Conservation (phyloP, 2,329 filamentous ascomycete genomes). For the Fusarium udum region DNA sequence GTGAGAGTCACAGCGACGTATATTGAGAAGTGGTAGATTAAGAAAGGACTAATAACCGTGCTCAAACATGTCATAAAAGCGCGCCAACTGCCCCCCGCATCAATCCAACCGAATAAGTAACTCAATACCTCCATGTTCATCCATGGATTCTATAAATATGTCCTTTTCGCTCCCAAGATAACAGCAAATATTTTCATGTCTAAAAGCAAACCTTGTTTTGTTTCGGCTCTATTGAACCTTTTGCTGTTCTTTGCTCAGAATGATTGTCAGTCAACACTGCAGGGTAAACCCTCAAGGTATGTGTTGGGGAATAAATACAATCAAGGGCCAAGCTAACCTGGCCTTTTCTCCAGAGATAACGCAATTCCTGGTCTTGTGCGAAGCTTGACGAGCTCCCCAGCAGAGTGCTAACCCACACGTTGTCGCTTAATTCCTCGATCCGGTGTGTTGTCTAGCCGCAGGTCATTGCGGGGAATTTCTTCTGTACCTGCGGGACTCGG, state of each 20-base stretch:
- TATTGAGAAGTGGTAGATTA: constrained; percentile 1
- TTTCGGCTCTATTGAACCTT: not conserved
- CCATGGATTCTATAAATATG: constrained; percentile 13
- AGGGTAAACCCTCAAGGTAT: not conserved
- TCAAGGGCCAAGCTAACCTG: not conserved
- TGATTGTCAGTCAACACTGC: not conserved
- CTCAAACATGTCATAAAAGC: constrained; percentile 15
- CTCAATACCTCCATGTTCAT: not conserved
- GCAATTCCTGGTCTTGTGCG: not conserved
- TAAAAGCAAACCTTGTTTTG: not conserved
- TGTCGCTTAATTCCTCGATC: constrained; percentile 51
- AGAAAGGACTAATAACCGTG: constrained; percentile 9
- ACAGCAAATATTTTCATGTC: constrained; percentile 2
- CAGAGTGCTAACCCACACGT: constrained; percentile 46
- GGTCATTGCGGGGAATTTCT: constrained; percentile 58
- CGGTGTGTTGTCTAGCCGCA: constrained; percentile 43
- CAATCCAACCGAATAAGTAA: not conserved
- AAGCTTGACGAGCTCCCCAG: not conserved
- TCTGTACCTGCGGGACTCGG: constrained; percentile 61
- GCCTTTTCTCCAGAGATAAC: not conserved
- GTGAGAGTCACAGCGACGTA: not conserved
- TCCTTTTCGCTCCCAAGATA: not conserved
- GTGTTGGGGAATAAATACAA: constrained; percentile 6
- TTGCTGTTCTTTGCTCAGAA: not conserved
- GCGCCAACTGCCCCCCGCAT: not conserved